phyloP scores from a whole-genome alignment of 2,329 filamentous ascomycete species.

The Fusarium penzigii region DNA sequence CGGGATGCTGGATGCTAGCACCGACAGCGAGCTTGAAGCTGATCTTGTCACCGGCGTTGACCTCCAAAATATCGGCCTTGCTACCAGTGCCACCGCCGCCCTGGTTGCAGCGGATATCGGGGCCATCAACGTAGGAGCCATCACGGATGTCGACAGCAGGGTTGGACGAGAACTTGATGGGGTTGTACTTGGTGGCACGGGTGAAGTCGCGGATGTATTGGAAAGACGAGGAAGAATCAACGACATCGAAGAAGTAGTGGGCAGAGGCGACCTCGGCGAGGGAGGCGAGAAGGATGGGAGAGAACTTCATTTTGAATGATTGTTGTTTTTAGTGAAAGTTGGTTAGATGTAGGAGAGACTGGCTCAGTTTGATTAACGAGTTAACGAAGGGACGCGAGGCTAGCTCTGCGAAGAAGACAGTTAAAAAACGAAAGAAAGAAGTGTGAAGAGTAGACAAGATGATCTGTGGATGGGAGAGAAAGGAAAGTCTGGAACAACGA shows the following conservation, averaged over 20 bases:
- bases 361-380: no score
- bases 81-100: neutral
- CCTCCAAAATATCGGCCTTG: neutral
- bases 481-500: no score
- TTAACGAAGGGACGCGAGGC: no score
- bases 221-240: neutral
- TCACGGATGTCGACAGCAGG: neutral
- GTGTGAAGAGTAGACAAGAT: no score
- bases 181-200: neutral
- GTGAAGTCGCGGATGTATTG: neutral
- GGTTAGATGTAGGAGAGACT: no score
- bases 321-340: no score
- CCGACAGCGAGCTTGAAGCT: neutral
- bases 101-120: neutral
- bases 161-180: neutral
- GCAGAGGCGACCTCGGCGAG: neutral
- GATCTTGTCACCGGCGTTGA: neutral
- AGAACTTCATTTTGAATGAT: no score
- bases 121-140: neutral
- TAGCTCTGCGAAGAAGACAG: no score
- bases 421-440: no score
- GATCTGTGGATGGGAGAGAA: constrained; percentile 3
- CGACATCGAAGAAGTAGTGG: constrained; percentile 1
- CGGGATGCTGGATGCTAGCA: neutral
- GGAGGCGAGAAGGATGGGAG: neutral